A percentile compares a stretch with the other conserved stretches of the same genome.
phyloP scores from a whole-genome alignment of 2,329 filamentous ascomycete genomes.

The Claviceps sp. region DNA sequence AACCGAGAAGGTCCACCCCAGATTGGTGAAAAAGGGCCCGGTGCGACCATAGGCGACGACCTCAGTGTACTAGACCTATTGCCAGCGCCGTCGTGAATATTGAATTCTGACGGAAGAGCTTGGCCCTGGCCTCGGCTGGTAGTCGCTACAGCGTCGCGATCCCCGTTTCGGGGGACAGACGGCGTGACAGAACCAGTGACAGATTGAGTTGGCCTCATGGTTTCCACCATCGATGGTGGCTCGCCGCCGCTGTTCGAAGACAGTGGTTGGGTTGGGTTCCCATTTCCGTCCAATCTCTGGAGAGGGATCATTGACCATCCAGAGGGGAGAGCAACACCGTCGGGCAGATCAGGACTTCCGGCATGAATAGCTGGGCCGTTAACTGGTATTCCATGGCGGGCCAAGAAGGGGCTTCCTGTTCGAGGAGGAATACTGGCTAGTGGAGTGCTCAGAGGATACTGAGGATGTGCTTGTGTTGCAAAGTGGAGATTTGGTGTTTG shows the following conservation, averaged over 20 bases:
- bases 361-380: conserved; percentile 40
- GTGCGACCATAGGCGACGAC: conserved; percentile 27
- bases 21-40: conserved; percentile 33
- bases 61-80: conserved; percentile 6
- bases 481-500: conserved; percentile 9
- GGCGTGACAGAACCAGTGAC: neutral
- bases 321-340: conserved; percentile 48
- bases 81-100: neutral
- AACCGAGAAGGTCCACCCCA: conserved; percentile 39
- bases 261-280: conserved; percentile 10
- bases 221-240: conserved; percentile 9
- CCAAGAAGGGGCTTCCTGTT: conserved; percentile 27
- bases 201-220: conserved; percentile 5
- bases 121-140: neutral
- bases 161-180: neutral
- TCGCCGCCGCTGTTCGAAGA: conserved; percentile 5
- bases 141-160: neutral
- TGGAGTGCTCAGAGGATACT: conserved; percentile 9
- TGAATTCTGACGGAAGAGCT: neutral
- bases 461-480: conserved; percentile 10
- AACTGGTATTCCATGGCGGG: conserved; percentile 32
- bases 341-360: conserved; percentile 47
- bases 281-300: conserved; percentile 34
- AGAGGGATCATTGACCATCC: conserved; percentile 54
- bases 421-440: conserved; percentile 20